Evolutionary conservation across 2,329 filamentous ascomycete genomes (phyloP), one percentile per base, ranked within the genome.

Genomic region (Thelonectria blattea): DNA sequence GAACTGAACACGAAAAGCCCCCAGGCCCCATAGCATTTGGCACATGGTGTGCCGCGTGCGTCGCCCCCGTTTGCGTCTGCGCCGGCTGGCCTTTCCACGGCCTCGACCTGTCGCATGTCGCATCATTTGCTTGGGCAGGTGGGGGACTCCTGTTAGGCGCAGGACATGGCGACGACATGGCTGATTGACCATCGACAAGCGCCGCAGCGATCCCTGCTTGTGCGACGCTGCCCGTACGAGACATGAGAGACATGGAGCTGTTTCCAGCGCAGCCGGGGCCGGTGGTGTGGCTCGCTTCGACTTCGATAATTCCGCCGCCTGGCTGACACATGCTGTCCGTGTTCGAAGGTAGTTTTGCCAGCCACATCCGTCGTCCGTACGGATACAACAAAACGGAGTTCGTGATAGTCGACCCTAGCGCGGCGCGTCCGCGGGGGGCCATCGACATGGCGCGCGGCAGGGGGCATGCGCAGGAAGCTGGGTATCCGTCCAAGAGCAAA

Each of bases 1-100:
- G 56, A 69, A 67, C 62, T 69, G 65, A 69, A 69, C 67, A 69
- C 67, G 64, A 69, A 68, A 58, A 56, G 52, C 54, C 61, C 27
- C 27, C 5, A 61, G 56, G 48, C 53, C 45, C 58, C 60, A 62
- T 61, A 56, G 52, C 48, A 52, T 47, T 64, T 59, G 60, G 62
- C 61, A 68, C 67, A 68, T 62, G 64, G 64, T 70, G 58, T 58
- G 59, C 45, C 45, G 45, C 37, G 53, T 65, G 62, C 60, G 5
- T 47, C 12, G 18, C 63, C 62, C 67, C 67, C 61, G 62, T 68
- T 59, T 53, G 65, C 61, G 65, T 60, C 57, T 67, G 60, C 59
- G 50, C 59, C 52, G 56, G 57, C 66, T 48, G 61, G 47, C 53
- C 49, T 55, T 49, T 52, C 34, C 30, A 49, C 42, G 68, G 63